Conservation (phyloP, 1,284 basidiomycete genomes). For the Ganoderma multipileum region DNA sequence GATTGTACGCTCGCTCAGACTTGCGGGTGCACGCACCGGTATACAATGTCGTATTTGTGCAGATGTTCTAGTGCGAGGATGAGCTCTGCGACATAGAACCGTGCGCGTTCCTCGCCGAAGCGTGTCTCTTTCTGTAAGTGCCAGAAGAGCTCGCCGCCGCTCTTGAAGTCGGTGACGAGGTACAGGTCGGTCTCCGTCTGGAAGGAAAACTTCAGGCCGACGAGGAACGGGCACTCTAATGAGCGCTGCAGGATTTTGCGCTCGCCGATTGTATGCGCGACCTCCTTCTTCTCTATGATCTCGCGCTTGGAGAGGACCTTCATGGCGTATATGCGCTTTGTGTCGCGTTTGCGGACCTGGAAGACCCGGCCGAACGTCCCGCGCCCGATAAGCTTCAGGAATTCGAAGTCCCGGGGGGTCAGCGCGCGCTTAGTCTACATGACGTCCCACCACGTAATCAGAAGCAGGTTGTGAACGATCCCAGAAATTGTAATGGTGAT, state of each 20-base stretch:
- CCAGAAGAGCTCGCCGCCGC: constrained; percentile 98
- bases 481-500: too few relatives aligned
- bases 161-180: constrained; percentile 99
- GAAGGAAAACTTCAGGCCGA: constrained; percentile 98
- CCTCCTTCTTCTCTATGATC: constrained; percentile 99
- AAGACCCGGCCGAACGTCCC: constrained; percentile 99
- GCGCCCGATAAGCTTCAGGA: constrained; percentile 97
- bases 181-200: constrained; percentile 97
- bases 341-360: constrained; percentile 98
- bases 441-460: constrained; percentile 1
- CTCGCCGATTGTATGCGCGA: constrained; percentile 99
- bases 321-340: constrained; percentile 99
- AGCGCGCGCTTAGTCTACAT: constrained; percentile 80
- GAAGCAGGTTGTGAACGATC: background rate
- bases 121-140: constrained; percentile 95
- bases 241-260: constrained; percentile 98
- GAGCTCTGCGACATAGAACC: constrained; percentile 96
- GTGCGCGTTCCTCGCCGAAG: constrained; percentile 90
- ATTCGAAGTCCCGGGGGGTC: constrained; percentile 95
- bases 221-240: constrained; percentile 95
- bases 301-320: constrained; percentile 99
- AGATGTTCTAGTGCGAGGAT: constrained; percentile 94
- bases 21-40: constrained; percentile 65
- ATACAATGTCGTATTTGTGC: constrained; percentile 97
- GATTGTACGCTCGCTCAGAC: background rate